Evolutionary conservation across 495 filamentous ascomycete genomes (phyloP).

Genomic region (Lasiosphaeris hirsuta): DNA sequence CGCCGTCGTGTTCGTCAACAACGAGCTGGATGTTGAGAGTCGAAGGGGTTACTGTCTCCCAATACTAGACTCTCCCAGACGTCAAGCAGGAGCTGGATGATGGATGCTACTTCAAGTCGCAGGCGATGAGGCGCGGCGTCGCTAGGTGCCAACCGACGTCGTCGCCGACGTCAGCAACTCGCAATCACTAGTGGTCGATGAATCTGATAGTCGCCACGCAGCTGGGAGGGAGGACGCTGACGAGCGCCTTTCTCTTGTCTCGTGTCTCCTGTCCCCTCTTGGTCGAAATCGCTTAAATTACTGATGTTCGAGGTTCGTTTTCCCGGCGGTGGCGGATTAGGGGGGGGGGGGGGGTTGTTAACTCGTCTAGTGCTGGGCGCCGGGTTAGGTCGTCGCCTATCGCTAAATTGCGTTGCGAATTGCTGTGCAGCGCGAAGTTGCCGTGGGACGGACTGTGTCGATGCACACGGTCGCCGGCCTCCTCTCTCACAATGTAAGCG

Average conservation of each 20-base stretch:
- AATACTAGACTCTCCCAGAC: conserved; percentile 4
- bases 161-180: conserved; percentile 15
- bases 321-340: conserved; percentile 2
- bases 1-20: not conserved
- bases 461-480: not conserved
- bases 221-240: not conserved
- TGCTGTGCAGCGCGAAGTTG: conserved; percentile 22
- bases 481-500: not conserved
- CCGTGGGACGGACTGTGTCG: not conserved
- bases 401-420: conserved; percentile 23
- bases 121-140: not conserved
- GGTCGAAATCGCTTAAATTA: conserved; percentile 11
- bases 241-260: not conserved
- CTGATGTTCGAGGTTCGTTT: conserved; percentile 5
- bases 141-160: conserved; percentile 5
- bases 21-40: conserved; percentile 8
- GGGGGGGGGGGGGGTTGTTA: not conserved
- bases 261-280: not conserved
- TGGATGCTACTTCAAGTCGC: not conserved
- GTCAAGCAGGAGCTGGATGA: conserved; percentile 3
- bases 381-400: conserved; percentile 19
- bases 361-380: conserved; percentile 4
- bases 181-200: conserved; percentile 4
- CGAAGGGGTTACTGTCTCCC: conserved; percentile 5
- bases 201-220: conserved; percentile 5